Base-by-base conservation (phyloP, 306 rosid species). In the Inga leiocalycina region DNA sequence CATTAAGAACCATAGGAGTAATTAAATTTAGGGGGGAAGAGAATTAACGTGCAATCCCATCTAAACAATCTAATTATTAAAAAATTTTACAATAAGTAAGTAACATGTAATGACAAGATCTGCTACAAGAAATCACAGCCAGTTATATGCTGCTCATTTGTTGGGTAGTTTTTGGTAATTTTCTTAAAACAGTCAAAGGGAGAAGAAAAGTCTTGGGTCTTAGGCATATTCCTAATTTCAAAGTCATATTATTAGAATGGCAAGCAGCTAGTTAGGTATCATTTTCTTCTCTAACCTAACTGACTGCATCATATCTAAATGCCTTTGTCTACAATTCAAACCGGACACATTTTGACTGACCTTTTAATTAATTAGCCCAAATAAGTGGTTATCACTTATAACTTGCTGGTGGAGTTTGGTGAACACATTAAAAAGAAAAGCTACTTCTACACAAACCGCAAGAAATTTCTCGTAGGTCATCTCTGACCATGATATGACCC, bases 361-460 rank as follows among this genome's bases (percentile, higher is more conserved):
- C 76, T 72, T 46, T 77, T 67, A 83, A 80, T 77, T 67, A 80
- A 80, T 46, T 62, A 59, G 71, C 61, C 62, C 44, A 67, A 74
- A 30, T 30, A 4, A 13, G 20, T 64, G 41, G 20, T 64, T 64
- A 30, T 27, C 48, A 37, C 43, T 54, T 54, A 19, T 6, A 54
- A 20, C 64, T 67, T 68, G 43, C 56, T 12, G 88, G 37, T 59
- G 77, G 71, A 79, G 27, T 71, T 79, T 54, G 57, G 81, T 3
- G 10, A 54, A 59, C 16, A 67, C 43, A 65, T 37, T 68, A 1
- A 13, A 37, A 75, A 34, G 74, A 70, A 48, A 81, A 54, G 12
- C 51, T 46, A 46, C 51, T 9, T 9, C 8, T 13, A 46, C 54
- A 49, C 54, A 32, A 65, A 67, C 44, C 44, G 45, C 46, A 74